Evolutionary conservation across 495 filamentous ascomycete species (phyloP).

Genomic region (Parmelia sp.): DNA sequence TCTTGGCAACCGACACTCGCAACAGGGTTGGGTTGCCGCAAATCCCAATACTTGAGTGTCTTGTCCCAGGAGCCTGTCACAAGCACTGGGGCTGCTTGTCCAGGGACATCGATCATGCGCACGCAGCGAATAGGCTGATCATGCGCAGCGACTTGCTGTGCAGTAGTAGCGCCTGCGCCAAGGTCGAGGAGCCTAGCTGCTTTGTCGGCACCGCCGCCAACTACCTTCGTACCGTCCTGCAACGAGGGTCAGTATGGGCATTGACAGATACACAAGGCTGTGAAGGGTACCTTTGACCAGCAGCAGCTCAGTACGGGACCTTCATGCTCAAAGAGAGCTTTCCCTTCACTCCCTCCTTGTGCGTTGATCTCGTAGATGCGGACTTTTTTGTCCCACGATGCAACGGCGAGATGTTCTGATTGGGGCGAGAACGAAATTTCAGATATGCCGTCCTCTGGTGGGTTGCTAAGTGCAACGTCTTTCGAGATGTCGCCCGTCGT

Average conservation of each 20-base stretch:
- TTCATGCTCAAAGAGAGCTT: conserved; percentile 70
- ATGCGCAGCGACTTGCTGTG: conserved; percentile 65
- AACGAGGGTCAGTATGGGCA: conserved; percentile 9
- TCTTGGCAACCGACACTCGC: conserved; percentile 64
- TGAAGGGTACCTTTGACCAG: conserved; percentile 71
- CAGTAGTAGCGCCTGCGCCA: conserved; percentile 43
- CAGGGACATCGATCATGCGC: conserved; percentile 62
- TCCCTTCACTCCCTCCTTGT: conserved; percentile 64
- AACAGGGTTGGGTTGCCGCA: conserved; percentile 59
- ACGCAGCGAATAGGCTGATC: conserved; percentile 73
- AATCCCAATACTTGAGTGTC: conserved; percentile 92
- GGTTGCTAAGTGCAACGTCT: conserved; percentile 69
- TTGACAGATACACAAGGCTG: conserved; percentile 4
- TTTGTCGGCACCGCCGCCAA: conserved; percentile 81
- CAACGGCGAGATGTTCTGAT: conserved; percentile 71
- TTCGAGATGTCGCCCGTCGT: conserved; percentile 87
- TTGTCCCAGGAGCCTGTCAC: conserved; percentile 95
- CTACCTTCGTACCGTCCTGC: conserved; percentile 67
- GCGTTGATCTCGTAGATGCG: conserved; percentile 82
- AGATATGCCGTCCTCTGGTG: conserved; percentile 81
- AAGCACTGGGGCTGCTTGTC: conserved; percentile 54
- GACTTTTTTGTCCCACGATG: conserved; percentile 91
- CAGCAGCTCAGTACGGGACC: conserved; percentile 70
- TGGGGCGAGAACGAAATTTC: conserved; percentile 75
- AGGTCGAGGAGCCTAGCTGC: conserved; percentile 73